Base-by-base conservation (phyloP, 352 stramenopile genomes). In the Phytopythium vexans region DNA sequence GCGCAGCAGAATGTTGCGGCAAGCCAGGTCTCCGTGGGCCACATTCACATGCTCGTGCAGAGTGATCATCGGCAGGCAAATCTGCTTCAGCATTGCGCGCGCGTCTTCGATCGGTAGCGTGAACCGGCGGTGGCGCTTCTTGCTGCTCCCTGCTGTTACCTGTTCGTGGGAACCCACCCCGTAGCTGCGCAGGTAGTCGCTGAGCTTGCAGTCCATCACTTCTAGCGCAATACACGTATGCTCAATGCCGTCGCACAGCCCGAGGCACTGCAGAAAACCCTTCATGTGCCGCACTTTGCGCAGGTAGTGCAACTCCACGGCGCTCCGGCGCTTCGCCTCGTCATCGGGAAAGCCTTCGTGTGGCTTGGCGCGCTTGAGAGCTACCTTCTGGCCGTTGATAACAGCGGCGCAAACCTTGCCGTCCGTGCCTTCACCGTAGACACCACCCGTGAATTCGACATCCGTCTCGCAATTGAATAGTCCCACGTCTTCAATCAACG, bases 161-260 rank as follows among this genome's bases (percentile, higher is more conserved):
- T 27, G 21, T 27, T 27, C 21, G 21, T 27, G 21, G 10, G 44
- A 50, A 5, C 8, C 11, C 15, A 67, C 68, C 6, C 82, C 81
- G 47, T 91, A 89, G 34, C 76, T 63, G 48, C 83, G 66, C 64
- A 92, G 66, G 59, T 94, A 94, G 56, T 94, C 83, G 52, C 83
- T 94, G 10, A 94, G 67, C 52, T 94, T 94, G 62, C 83, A 92
- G 52, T 94, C 82, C 81, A 94, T 88, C n/a, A 94, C 83, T 54
- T 94, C 83, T 6, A 94, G 59, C 1, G 83, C 83, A 35, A 94
- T 94, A 51, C 83, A 94, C 9, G 83, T 94, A 51, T 94, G 83
- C 36, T 91, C 79, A 39, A 94, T 92, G 35, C 62, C 83, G 50
- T 94, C 83, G 48, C 83, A 94, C 14, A 92, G 54, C 2, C 83